These are phyloP conservation scores for Atalantia buxifolia DNA, from an alignment of 345 rosid genomes.

Conservation along the genomic window DNA sequence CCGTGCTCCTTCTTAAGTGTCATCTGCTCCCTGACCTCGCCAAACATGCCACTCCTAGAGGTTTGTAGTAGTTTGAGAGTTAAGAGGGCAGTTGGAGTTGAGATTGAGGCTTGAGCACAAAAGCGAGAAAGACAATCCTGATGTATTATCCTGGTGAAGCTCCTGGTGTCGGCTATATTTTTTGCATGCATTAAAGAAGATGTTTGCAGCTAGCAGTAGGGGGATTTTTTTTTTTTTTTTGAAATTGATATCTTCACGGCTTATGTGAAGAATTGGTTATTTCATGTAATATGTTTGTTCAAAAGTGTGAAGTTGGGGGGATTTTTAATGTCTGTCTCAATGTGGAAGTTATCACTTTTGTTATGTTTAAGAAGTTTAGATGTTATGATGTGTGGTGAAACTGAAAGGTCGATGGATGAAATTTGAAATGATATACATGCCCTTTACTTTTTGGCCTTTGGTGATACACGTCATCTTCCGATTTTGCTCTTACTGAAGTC, in stretches of 20 bases:
- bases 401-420: neutral
- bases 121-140: slow-evolving; percentile 23
- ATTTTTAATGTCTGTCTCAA: neutral
- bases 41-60: neutral
- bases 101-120: slow-evolving; percentile 13
- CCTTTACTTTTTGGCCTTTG: neutral
- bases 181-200: slow-evolving; percentile 18
- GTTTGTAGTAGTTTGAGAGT: slow-evolving; percentile 15
- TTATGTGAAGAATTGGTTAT: slow-evolving; percentile 6
- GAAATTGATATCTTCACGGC: slow-evolving; percentile 18
- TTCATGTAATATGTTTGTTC: slow-evolving; percentile 7
- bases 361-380: neutral
- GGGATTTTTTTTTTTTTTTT: neutral
- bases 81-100: neutral
- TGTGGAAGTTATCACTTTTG: neutral
- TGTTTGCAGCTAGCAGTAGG: slow-evolving; percentile 18
- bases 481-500: neutral
- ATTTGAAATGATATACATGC: neutral
- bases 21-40: slow-evolving; percentile 3
- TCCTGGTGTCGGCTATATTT: slow-evolving; percentile 22
- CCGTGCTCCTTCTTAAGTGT: neutral
- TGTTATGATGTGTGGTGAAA: neutral
- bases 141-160: slow-evolving; percentile 25
- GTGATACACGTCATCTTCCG: neutral
- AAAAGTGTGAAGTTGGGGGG: neutral